Evolutionary conservation across 2,329 filamentous ascomycete genomes (phyloP), one percentile per base, ranked within the genome.

Genomic region (Colletotrichum sansevieriae): DNA sequence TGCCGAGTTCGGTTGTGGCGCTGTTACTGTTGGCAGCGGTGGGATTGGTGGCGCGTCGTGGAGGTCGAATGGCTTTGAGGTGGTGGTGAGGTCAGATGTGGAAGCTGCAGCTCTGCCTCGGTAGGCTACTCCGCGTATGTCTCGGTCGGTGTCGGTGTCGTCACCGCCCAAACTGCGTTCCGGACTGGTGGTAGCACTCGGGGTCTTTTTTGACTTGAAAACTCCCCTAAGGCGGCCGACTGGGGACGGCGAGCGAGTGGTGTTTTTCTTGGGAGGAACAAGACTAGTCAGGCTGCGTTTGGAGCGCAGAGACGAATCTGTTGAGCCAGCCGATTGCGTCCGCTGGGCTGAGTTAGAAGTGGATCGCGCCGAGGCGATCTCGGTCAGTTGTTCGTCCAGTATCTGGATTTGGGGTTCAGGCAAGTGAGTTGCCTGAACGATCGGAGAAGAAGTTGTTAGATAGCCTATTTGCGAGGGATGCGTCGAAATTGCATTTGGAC

Each of bases 161-260:
- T 71, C 69, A 70, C 65, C 62, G 57, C 37, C 63, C 54, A 55
- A 49, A 41, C 57, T 68, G 73, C 62, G 73, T 63, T 80, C 79
- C 37, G 78, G 79, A 39, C 75, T 79, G 37, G 82, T 82, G 72
- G 83, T 86, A 66, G 81, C 80, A 70, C 80, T 83, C 29, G 61
- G 59, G 70, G 74, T 80, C 75, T 84, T 88, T 74, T 86, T 89
- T 51, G 84, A 82, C 67, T 82, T 87, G 74, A 96, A 93, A 12
- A 91, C 91, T 75, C 91, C 90, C 77, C 88, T 91, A 70, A 95
- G 83, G 75, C 90, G 92, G 75, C 89, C 88, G 59, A 87, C 89
- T 11, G 92, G 91, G 10, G 93, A 95, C 20, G 87, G 84, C 25
- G 89, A 89, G 68, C 91, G 87, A 72, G 86, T 86, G 52, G 80